A percentile compares a stretch with the other conserved stretches of the same genome.
These are phyloP conservation scores for Linderniella brevidens DNA, from an alignment of 257 asterid species.

Conservation along the genomic window DNA sequence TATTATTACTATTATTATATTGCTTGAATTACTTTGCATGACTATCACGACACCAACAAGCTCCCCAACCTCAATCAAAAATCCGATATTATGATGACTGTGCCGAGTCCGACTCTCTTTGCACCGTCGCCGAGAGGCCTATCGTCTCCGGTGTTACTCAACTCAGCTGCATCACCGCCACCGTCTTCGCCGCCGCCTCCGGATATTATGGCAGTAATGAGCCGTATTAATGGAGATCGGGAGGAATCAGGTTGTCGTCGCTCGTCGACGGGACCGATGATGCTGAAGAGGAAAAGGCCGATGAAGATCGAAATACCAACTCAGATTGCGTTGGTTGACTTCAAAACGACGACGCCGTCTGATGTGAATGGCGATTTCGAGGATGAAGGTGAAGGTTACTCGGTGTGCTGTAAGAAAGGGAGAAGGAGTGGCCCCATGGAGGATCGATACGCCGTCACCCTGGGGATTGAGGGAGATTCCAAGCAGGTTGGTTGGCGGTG, in stretches of 20 bases:
- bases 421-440: conserved; percentile 51
- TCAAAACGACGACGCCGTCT: conserved; percentile 10
- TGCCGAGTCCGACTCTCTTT: too few relatives aligned
- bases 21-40: too few relatives aligned
- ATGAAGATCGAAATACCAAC: conserved; percentile 40
- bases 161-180: too few relatives aligned
- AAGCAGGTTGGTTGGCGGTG: conserved; percentile 46
- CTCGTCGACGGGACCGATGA: conserved; percentile 4
- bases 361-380: conserved; percentile 35
- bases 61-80: too few relatives aligned
- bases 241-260: background rate
- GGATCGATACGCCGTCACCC: conserved; percentile 48
- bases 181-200: background rate
- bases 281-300: conserved; percentile 68
- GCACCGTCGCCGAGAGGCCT: too few relatives aligned
- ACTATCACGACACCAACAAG: too few relatives aligned
- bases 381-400: conserved; percentile 41
- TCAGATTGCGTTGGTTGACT: conserved; percentile 16
- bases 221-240: background rate
- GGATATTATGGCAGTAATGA: background rate
- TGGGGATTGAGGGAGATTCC: conserved; percentile 27
- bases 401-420: conserved; percentile 63
- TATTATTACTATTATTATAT: too few relatives aligned
- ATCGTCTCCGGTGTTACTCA: too few relatives aligned
- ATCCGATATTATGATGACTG: too few relatives aligned